These are phyloP conservation scores for Pseudogymnoascus sp. DNA, from an alignment of 2,329 filamentous ascomycete genomes.

Conservation along the genomic window DNA sequence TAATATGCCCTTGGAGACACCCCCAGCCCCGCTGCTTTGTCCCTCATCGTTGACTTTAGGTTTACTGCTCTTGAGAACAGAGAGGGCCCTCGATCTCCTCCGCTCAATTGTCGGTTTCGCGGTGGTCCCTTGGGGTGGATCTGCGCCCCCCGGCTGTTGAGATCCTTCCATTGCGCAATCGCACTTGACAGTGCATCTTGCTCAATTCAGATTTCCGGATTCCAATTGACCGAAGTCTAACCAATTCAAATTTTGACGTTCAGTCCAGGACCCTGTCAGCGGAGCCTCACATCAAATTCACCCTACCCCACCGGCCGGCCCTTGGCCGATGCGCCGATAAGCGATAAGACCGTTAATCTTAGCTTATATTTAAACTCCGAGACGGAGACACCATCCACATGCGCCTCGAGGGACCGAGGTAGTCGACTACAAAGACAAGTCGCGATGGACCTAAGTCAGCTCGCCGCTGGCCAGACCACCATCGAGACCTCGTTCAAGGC, in stretches of 20 bases:
- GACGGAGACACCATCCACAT: slow-evolving; percentile 14
- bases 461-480: slow-evolving; percentile 25
- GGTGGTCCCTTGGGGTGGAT: background rate
- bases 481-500: slow-evolving; percentile 29
- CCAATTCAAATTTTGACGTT: background rate
- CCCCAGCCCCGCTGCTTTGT: background rate
- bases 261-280: background rate
- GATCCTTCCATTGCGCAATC: background rate
- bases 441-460: slow-evolving; percentile 28
- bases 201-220: background rate
- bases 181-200: slow-evolving; percentile 5
- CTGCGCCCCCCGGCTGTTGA: background rate
- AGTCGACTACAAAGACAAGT: slow-evolving; percentile 25
- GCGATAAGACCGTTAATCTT: slow-evolving; percentile 5
- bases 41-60: background rate
- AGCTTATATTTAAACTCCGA: slow-evolving; percentile 9
- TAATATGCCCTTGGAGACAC: slow-evolving; percentile 15
- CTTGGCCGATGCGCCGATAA: background rate
- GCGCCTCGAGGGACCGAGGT: slow-evolving; percentile 14
- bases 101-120: background rate
- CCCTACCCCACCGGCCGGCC: background rate
- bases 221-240: background rate
- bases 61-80: background rate
- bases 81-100: background rate
- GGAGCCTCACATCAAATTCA: background rate